phyloP scores from a whole-genome alignment of 2,329 filamentous ascomycete genomes.

The Epichloe amarillans region DNA sequence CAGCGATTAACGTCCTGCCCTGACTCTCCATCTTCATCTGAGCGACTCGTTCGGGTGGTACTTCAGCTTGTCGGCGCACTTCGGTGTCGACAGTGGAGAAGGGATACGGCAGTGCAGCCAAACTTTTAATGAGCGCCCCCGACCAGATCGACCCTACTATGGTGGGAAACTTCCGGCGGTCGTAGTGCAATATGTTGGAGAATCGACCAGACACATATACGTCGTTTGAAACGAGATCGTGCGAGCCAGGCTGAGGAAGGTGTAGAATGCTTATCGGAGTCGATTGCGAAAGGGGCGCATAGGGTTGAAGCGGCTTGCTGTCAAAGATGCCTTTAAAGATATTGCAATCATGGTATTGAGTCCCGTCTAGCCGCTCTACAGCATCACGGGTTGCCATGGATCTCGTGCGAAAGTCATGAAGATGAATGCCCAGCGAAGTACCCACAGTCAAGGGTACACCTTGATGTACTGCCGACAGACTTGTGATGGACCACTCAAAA shows the following conservation, averaged over 20 bases:
- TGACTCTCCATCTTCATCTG: constrained; percentile 37
- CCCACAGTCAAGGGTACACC: constrained; percentile 69
- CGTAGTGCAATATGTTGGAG: constrained; percentile 77
- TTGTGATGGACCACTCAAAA: constrained; percentile 74
- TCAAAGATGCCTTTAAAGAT: constrained; percentile 32
- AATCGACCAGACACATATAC: constrained; percentile 87
- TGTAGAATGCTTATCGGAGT: constrained; percentile 76
- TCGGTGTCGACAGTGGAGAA: constrained; percentile 51
- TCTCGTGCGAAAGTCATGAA: constrained; percentile 59
- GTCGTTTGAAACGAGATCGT: constrained; percentile 50
- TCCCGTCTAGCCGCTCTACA: constrained; percentile 23
- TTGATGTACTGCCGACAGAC: constrained; percentile 56
- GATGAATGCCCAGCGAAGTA: constrained; percentile 66
- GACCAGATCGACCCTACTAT: constrained; percentile 71
- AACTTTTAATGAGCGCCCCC: constrained; percentile 62
- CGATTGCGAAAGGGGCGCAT: constrained; percentile 65
- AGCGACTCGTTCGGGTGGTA: constrained; percentile 40
- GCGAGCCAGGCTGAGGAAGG: constrained; percentile 42
- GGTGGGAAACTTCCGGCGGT: constrained; percentile 70
- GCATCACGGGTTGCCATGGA: constrained; percentile 18
- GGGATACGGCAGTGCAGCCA: constrained; percentile 56
- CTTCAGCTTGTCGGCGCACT: constrained; percentile 37
- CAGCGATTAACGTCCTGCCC: constrained; percentile 61
- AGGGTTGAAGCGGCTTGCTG: constrained; percentile 38
- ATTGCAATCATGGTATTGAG: constrained; percentile 13